Evolutionary conservation across 2,329 filamentous ascomycete genomes (phyloP).

Genomic region (Penicillium sp.): DNA sequence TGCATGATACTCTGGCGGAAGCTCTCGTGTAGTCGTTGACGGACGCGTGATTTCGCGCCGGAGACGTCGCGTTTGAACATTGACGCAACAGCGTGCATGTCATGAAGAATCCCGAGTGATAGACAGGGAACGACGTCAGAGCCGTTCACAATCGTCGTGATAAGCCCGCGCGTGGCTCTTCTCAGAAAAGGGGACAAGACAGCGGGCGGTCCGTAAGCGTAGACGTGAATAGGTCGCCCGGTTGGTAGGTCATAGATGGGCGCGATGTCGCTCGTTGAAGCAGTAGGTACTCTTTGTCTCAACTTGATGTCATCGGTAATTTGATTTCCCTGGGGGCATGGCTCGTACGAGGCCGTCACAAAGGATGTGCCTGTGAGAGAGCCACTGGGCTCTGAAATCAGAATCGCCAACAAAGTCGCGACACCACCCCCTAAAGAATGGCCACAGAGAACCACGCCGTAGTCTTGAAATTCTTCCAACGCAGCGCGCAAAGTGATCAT

Average conservation of each 20-base stretch:
- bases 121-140: slow-evolving; percentile 68
- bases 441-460: slow-evolving; percentile 63
- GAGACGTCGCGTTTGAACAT: slow-evolving; percentile 67
- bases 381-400: slow-evolving; percentile 58
- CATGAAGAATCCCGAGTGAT: slow-evolving; percentile 66
- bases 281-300: slow-evolving; percentile 14
- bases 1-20: slow-evolving; percentile 57
- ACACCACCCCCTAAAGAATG: slow-evolving; percentile 66
- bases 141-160: slow-evolving; percentile 68
- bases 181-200: slow-evolving; percentile 66
- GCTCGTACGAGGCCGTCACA: slow-evolving; percentile 49
- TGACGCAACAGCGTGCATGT: slow-evolving; percentile 65
- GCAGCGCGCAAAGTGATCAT: slow-evolving; percentile 61
- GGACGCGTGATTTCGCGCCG: slow-evolving; percentile 61
- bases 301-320: slow-evolving; percentile 24
- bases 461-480: slow-evolving; percentile 60
- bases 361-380: slow-evolving; percentile 53
- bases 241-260: slow-evolving; percentile 52
- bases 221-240: slow-evolving; percentile 68
- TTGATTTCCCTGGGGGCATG: slow-evolving; percentile 35
- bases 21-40: slow-evolving; percentile 59
- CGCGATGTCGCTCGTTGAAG: slow-evolving; percentile 8
- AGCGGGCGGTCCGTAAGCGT: slow-evolving; percentile 69
- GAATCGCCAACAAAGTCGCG: slow-evolving; percentile 62
- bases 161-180: slow-evolving; percentile 63